Evolutionary conservation across 495 filamentous ascomycete species (phyloP).

Genomic region (Neurospora sp.): DNA sequence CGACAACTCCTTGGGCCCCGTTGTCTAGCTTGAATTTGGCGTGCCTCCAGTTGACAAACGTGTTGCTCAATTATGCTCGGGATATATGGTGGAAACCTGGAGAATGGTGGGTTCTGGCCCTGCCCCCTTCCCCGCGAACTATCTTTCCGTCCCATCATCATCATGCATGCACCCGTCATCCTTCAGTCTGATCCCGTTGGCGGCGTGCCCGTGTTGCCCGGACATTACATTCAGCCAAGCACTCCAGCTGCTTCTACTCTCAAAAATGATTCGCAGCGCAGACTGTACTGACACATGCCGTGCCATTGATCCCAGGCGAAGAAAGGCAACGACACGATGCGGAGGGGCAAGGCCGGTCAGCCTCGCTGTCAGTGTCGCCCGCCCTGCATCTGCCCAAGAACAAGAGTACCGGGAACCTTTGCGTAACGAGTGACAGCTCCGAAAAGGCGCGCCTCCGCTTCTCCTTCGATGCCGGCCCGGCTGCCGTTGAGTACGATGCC

Average conservation of each 20-base stretch:
- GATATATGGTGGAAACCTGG: slow-evolving; percentile 34
- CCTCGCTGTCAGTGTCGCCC: slow-evolving; percentile 20
- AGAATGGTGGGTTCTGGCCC: slow-evolving; percentile 33
- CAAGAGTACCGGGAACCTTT: slow-evolving; percentile 53
- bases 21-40: slow-evolving; percentile 1
- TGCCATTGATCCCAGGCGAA: slow-evolving; percentile 25
- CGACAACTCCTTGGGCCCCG: background rate
- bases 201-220: background rate
- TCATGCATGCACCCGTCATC: background rate
- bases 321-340: slow-evolving; percentile 27
- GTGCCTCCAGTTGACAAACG: slow-evolving; percentile 7
- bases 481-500: slow-evolving; percentile 39
- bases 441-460: slow-evolving; percentile 41
- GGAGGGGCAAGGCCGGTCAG: slow-evolving; percentile 21
- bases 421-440: slow-evolving; percentile 29
- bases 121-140: background rate
- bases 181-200: background rate
- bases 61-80: slow-evolving; percentile 36
- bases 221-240: background rate
- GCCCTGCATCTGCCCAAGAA: slow-evolving; percentile 50
- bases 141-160: background rate
- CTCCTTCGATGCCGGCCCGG: slow-evolving; percentile 44
- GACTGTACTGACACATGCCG: slow-evolving; percentile 16
- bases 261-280: background rate
- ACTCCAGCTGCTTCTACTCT: background rate